phyloP scores from a whole-genome alignment of 106 monocot species.

The Apostasia ramifera region DNA sequence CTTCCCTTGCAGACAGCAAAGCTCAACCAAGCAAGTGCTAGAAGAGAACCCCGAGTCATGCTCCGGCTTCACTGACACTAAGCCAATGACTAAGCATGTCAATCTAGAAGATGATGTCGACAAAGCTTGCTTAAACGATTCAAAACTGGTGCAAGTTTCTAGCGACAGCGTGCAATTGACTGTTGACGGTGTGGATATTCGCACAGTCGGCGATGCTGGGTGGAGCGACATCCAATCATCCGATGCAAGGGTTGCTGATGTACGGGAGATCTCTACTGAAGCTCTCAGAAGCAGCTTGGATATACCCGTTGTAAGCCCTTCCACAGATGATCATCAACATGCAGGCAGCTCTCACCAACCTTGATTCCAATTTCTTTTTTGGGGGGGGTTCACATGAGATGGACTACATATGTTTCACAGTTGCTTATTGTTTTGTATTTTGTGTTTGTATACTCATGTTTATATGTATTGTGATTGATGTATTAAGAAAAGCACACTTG shows the following conservation, averaged over 20 bases:
- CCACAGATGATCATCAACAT: constrained; percentile 27
- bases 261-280: constrained; percentile 70
- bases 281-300: constrained; percentile 63
- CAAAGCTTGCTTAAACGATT: constrained; percentile 82
- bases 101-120: constrained; percentile 70
- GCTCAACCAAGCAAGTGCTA: constrained; percentile 70
- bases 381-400: not conserved
- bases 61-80: constrained; percentile 26
- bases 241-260: constrained; percentile 52
- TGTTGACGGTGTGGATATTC: constrained; percentile 47
- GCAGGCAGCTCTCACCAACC: constrained; percentile 16
- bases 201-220: constrained; percentile 35
- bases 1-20: constrained; percentile 45
- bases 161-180: constrained; percentile 29
- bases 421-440: not conserved
- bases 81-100: constrained; percentile 71
- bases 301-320: constrained; percentile 46
- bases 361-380: not conserved
- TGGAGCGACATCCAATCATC: constrained; percentile 53
- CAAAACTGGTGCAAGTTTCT: constrained; percentile 27
- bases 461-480: not conserved
- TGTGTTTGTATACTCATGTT: not conserved
- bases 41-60: constrained; percentile 56
- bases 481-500: not conserved
- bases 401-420: not conserved